A percentile compares a stretch with the other conserved stretches of the same genome.
phyloP scores from a whole-genome alignment of 1,139 yeast species.

The Scheffersomyces illinoinensis region DNA sequence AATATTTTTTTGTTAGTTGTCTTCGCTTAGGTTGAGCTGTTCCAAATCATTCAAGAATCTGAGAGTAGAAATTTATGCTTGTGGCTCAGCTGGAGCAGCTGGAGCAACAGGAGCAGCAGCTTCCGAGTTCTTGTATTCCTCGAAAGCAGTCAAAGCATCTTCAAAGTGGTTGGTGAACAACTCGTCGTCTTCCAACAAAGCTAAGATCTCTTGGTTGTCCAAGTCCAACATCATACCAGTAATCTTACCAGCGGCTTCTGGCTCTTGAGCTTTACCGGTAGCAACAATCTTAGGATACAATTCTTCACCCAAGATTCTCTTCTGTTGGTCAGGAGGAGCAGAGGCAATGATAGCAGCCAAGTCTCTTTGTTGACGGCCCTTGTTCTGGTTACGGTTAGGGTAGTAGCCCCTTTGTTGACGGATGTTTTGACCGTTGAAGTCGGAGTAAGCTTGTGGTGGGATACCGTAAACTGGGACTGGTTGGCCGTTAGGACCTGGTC shows the following conservation, averaged over 20 bases:
- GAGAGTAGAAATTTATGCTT: conserved; percentile 8
- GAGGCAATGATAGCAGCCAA: conserved; percentile 62
- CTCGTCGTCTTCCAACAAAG: conserved; percentile 86
- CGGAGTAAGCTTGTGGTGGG: conserved; percentile 73
- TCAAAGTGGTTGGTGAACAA: conserved; percentile 89
- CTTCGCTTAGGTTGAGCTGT: not conserved
- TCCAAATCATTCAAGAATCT: not conserved
- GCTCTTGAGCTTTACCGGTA: conserved; percentile 82
- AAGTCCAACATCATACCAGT: conserved; percentile 99
- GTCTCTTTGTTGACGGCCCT: conserved; percentile 43
- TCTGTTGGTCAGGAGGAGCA: conserved; percentile 85
- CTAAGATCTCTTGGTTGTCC: conserved; percentile 88
- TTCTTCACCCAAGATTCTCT: conserved; percentile 97
- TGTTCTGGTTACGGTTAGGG: conserved; percentile 45
- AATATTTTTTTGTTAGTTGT: not conserved
- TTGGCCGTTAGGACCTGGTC: conserved; percentile 80
- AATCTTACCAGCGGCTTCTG: conserved; percentile 97
- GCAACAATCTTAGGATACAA: conserved; percentile 92
- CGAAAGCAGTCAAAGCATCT: conserved; percentile 93
- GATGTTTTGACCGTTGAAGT: conserved; percentile 54
- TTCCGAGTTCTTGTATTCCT: conserved; percentile 68
- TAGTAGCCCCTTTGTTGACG: conserved; percentile 44
- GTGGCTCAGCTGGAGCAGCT: conserved; percentile 14
- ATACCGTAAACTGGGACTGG: conserved; percentile 80
- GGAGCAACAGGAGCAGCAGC: conserved; percentile 25